phyloP scores from a whole-genome alignment of 768 basidiomycete genomes.

The Suillus subalutaceus region DNA sequence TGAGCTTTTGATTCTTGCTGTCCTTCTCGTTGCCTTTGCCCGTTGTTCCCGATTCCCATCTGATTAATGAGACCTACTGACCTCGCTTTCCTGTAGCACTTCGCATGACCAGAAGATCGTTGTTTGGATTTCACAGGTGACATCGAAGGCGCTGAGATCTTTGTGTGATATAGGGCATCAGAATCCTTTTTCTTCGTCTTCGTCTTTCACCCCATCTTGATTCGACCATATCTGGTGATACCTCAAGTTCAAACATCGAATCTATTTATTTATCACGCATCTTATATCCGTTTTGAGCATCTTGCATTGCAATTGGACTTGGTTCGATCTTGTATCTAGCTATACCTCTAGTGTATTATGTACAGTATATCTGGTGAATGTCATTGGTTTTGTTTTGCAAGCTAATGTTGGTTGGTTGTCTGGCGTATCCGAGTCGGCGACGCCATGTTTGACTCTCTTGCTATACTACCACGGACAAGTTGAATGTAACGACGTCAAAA shows the following conservation, averaged over 20 bases:
- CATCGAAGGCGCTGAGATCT: conserved; percentile 35
- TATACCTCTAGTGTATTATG: conserved; percentile 6
- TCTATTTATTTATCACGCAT: conserved; percentile 4
- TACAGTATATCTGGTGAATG: conserved; percentile 1
- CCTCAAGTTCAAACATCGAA: not conserved
- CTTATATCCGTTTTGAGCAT: conserved; percentile 4
- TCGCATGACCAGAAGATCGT: conserved; percentile 87
- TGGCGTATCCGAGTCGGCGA: not conserved
- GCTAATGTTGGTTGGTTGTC: not conserved
- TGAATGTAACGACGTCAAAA: not conserved
- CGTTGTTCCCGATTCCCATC: not conserved
- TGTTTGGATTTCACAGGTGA: conserved; percentile 72
- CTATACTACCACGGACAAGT: not conserved
- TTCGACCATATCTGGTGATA: not conserved
- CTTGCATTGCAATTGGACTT: not conserved
- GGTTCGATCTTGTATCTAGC: not conserved
- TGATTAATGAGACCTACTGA: conserved; percentile 15
- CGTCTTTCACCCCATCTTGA: not conserved
- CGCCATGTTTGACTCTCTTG: not conserved
- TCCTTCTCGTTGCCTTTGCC: not conserved
- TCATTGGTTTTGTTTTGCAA: not conserved
- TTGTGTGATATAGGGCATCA: conserved; percentile 21
- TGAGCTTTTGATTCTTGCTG: not conserved
- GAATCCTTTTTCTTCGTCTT: not conserved
- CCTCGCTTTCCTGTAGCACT: conserved; percentile 49